Percentiles rank a stretch among this genome's conserved stretches.
Evolutionary conservation across 768 basidiomycete species (phyloP).

Genomic region (Mycena capillaripes): DNA sequence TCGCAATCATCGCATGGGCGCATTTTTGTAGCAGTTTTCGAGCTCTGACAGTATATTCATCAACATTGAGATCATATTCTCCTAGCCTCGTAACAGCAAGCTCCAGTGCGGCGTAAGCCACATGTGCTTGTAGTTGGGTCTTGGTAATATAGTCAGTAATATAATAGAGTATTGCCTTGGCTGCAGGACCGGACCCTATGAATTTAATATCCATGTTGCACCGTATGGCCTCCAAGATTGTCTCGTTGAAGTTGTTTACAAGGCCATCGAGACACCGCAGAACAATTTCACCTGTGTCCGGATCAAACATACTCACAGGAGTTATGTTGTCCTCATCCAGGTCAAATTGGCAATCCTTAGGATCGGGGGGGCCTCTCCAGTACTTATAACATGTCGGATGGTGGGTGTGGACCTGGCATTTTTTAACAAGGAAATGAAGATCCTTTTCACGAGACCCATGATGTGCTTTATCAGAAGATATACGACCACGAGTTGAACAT

Average conservation of each 20-base stretch:
- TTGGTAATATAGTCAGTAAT: constrained; percentile 55
- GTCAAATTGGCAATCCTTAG: constrained; percentile 6
- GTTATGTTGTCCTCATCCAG: neutral
- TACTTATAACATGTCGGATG: neutral
- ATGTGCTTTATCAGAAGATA: no score
- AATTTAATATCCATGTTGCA: constrained; percentile 2
- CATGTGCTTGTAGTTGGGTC: constrained; percentile 34
- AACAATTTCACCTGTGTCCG: neutral
- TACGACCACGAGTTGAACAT: no score
- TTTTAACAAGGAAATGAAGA: neutral
- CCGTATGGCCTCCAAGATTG: neutral
- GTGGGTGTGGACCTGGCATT: neutral
- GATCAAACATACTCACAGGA: constrained; percentile 35
- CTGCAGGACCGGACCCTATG: constrained; percentile 39
- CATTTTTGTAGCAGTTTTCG: constrained; percentile 43
- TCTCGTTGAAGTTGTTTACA: neutral
- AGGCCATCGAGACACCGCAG: neutral
- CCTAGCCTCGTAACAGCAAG: neutral
- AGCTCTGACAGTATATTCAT: neutral
- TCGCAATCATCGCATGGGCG: constrained; percentile 31
- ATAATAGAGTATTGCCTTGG: constrained; percentile 48
- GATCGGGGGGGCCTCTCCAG: neutral
- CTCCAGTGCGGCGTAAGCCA: constrained; percentile 27
- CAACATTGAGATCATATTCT: neutral
- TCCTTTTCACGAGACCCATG: neutral